phyloP scores from a whole-genome alignment of 495 filamentous ascomycete genomes.

The Tricharina praecox region DNA sequence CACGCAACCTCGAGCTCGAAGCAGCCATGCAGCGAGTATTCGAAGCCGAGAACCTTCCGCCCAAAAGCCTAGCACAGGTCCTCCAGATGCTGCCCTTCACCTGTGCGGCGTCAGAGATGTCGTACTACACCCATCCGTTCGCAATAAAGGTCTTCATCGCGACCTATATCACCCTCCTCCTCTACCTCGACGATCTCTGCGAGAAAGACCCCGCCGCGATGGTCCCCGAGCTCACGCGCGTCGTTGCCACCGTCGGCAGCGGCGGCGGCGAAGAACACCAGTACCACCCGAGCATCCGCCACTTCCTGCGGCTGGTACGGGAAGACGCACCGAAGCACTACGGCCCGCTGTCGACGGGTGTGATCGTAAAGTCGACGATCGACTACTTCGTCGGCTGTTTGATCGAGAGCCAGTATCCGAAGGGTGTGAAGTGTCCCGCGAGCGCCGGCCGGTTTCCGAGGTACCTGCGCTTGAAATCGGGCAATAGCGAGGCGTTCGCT shows the following conservation, averaged over 20 bases:
- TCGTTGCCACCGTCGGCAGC: not conserved
- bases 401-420: not conserved
- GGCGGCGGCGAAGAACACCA: not conserved
- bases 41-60: too few relatives aligned
- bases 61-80: too few relatives aligned
- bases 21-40: too few relatives aligned
- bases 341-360: not conserved
- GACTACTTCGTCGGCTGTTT: not conserved
- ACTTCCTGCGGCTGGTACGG: too few relatives aligned
- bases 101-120: not conserved
- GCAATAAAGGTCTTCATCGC: slow-evolving; percentile 1
- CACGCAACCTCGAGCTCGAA: too few relatives aligned
- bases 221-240: not conserved
- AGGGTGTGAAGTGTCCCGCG: not conserved
- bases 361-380: slow-evolving; percentile 1
- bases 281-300: not conserved
- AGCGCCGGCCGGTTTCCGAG: slow-evolving; percentile 1
- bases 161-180: not conserved
- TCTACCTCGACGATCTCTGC: not conserved
- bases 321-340: not conserved
- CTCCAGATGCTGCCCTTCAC: too few relatives aligned
- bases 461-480: slow-evolving; percentile 6
- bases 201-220: not conserved
- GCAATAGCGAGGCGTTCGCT: slow-evolving; percentile 1
- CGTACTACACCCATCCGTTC: not conserved